phyloP scores from a whole-genome alignment of 441 rosid genomes.

The Erodium moschatum region DNA sequence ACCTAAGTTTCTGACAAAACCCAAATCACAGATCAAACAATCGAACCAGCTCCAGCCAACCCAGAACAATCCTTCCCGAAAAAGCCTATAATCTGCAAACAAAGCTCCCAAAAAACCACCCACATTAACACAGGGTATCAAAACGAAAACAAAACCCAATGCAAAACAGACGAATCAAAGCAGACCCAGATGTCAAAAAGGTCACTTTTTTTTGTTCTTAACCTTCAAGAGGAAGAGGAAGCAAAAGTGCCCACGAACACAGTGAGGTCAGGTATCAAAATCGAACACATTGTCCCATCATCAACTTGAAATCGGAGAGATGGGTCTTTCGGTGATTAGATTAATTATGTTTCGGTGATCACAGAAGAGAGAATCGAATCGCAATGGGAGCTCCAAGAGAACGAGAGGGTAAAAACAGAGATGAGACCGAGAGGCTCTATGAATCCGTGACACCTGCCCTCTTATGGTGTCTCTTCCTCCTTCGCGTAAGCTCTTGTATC shows the following conservation, averaged over 20 bases:
- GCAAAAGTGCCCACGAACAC: neutral
- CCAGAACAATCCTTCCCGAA: neutral
- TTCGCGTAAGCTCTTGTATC: neutral
- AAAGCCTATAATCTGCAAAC: neutral
- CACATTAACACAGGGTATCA: neutral
- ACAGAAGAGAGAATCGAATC: neutral
- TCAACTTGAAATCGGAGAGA: neutral
- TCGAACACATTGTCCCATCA: neutral
- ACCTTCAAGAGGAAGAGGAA: neutral
- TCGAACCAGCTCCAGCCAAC: constrained; percentile 17
- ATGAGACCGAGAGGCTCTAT: neutral
- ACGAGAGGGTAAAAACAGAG: neutral
- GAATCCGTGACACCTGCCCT: neutral
- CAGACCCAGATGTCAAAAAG: neutral
- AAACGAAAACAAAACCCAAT: neutral
- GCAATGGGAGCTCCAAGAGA: neutral
- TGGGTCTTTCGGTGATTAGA: no score
- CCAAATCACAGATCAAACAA: constrained; percentile 21
- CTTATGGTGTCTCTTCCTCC: neutral
- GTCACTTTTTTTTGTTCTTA: neutral
- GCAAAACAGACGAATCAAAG: neutral
- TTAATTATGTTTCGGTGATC: no score
- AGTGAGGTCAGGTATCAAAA: neutral
- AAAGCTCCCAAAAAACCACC: no score
- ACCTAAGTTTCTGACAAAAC: constrained; percentile 11